Conservation (phyloP, 192 early-diverging fungal genomes). For the Rhizoclosmatium globosum region DNA sequence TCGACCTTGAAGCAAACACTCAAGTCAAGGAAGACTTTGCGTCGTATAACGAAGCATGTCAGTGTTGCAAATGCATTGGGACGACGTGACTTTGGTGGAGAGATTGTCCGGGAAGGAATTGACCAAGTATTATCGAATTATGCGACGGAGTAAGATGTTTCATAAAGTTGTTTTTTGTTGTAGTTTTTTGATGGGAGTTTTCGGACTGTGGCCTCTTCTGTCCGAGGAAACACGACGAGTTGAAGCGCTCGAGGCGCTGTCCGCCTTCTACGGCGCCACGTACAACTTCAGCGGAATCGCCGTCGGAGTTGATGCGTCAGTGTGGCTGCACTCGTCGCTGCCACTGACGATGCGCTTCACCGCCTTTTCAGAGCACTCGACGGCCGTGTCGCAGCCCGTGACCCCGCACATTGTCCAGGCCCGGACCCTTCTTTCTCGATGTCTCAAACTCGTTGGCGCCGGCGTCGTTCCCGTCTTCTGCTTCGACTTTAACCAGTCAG, state of each 20-base stretch:
- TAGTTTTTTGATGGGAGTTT: neutral
- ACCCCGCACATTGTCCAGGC: neutral
- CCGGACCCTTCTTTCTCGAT: neutral
- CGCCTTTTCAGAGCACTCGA: neutral
- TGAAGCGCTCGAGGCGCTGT: neutral
- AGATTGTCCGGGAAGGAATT: neutral
- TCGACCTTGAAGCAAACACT: constrained; percentile 1
- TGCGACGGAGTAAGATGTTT: too few species aligned
- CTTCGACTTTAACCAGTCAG: neutral
- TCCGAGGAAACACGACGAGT: neutral
- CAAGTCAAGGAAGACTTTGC: neutral
- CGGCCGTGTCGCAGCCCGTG: neutral
- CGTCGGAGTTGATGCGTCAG: neutral
- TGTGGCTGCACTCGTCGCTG: constrained; percentile 2
- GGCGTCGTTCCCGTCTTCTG: neutral
- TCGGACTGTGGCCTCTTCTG: neutral
- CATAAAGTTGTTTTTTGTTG: neutral
- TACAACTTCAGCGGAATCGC: neutral
- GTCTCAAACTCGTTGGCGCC: neutral
- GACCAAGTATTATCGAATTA: neutral
- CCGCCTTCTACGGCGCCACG: neutral
- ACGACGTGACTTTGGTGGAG: neutral
- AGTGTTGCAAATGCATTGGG: neutral
- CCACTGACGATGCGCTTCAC: neutral
- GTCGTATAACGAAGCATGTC: neutral